Conservation (phyloP, 345 rosid species). For the Brassica cretica region DNA sequence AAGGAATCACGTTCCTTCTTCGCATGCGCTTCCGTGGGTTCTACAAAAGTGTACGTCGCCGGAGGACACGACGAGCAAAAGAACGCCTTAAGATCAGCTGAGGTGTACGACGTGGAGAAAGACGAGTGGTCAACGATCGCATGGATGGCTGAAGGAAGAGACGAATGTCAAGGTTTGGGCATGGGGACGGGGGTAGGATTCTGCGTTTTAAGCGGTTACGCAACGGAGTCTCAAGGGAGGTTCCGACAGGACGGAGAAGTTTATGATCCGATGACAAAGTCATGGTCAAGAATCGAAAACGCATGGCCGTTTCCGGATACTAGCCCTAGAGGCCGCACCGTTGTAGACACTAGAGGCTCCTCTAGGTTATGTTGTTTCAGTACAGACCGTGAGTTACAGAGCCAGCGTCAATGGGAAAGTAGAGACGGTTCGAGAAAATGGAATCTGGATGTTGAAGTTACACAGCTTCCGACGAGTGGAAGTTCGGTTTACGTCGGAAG, state of each 20-base stretch:
- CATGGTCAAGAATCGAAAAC: conserved; percentile 43
- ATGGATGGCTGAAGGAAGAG: conserved; percentile 54
- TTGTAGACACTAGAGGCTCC: conserved; percentile 22
- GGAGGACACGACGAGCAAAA: conserved; percentile 71
- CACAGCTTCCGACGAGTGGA: conserved; percentile 37
- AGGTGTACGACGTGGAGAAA: conserved; percentile 49
- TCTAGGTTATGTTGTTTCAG: conserved; percentile 34
- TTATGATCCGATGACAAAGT: conserved; percentile 39
- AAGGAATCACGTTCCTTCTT: conserved; percentile 53
- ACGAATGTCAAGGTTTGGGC: conserved; percentile 54
- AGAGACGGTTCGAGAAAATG: conserved; percentile 24
- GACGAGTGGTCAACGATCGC: conserved; percentile 54
- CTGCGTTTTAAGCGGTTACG: conserved; percentile 61
- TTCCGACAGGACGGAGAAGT: conserved; percentile 52
- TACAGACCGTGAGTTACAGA: conserved; percentile 15
- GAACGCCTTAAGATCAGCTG: conserved; percentile 54
- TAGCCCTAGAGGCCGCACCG: conserved; percentile 45
- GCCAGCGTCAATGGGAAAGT: conserved; percentile 6
- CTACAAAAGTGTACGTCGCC: conserved; percentile 46
- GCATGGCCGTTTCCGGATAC: conserved; percentile 45
- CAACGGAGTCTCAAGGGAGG: conserved; percentile 51
- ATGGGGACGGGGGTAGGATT: conserved; percentile 43
- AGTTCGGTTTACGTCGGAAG: conserved; percentile 40
- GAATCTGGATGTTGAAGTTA: conserved; percentile 22
- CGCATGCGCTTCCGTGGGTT: conserved; percentile 46